phyloP scores from a whole-genome alignment of 495 filamentous ascomycete genomes.

The Lasiosphaeriaceae sp. region DNA sequence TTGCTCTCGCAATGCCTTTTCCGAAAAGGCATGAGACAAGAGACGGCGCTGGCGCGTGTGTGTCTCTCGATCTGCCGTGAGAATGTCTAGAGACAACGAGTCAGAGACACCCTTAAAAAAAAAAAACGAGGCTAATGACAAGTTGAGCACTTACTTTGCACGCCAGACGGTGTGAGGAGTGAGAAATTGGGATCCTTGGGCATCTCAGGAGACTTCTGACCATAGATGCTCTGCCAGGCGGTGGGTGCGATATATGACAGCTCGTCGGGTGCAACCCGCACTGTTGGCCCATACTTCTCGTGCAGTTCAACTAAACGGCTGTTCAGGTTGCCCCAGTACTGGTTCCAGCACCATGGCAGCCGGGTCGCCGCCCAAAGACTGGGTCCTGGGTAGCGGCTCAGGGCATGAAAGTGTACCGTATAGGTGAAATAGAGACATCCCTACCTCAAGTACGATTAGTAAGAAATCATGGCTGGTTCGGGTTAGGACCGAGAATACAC shows the following conservation, averaged over 20 bases:
- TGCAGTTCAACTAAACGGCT: constrained; percentile 11
- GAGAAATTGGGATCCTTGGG: neutral
- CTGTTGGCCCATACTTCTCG: constrained; percentile 17
- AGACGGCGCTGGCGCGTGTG: neutral
- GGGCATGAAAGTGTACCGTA: constrained; percentile 46
- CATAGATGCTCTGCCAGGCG: constrained; percentile 26
- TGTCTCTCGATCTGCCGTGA: neutral
- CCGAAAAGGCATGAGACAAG: neutral
- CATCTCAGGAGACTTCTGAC: neutral
- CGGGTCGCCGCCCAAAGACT: neutral
- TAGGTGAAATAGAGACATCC: constrained; percentile 20
- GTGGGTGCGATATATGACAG: constrained; percentile 17
- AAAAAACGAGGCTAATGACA: too few relatives aligned
- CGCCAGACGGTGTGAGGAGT: neutral
- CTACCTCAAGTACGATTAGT: neutral
- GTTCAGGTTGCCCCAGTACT: constrained; percentile 5
- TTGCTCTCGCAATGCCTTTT: neutral
- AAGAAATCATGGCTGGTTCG: neutral
- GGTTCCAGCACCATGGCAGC: constrained; percentile 16
- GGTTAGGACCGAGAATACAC: neutral
- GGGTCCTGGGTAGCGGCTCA: constrained; percentile 49
- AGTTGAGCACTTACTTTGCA: neutral
- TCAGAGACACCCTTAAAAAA: too few relatives aligned
- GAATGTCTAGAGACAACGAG: neutral
- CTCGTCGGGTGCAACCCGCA: constrained; percentile 22